Evolutionary conservation across 1,284 basidiomycete genomes (phyloP), one percentile per base, ranked within the genome.

Genomic region (Sphagnurus paluster): DNA sequence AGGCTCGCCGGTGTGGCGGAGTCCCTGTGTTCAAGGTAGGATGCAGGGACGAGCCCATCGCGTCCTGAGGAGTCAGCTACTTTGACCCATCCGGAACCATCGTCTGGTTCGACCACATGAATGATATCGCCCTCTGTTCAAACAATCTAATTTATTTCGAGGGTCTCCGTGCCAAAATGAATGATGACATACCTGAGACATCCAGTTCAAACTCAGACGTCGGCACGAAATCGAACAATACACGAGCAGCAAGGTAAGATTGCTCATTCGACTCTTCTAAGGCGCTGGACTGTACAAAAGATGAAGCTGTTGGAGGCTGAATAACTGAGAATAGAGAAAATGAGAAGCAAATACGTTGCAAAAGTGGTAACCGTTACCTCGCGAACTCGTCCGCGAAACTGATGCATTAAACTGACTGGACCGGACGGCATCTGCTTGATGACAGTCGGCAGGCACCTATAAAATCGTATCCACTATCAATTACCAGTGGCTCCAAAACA

Each of bases 21-120:
- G 17, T 63, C 68, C 21, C 63, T 57, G 21, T 66, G 53, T 55
- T 82, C 74, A 29, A 92, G 62, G 69, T 92, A 92, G 8, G 85
- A 82, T 9, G 85, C 87, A 13, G 90, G 90, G 13, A 92, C 82
- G 26, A 92, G 76, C 2, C 89, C 89, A 55, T 78, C 77, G 38
- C 72, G 74, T 37, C 82, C 81, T 19, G 68, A 64, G 26, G 63
- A 55, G 56, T 85, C 76, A 16, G 69, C 63, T 5, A 90, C 84
- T 63, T 91, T 92, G n/a, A 87, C 77, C 90, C 90, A 92, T 3
- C 90, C 90, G 10, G 87, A 87, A 4, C 84, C 88, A 57, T 92
- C 90, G 56, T 92, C 88, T 46, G 80, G 74, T 57, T 90, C 87
- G 2, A 88, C 54, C 19, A 93, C 70, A 49, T 71, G 69, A 11